Conservation (phyloP, 2,329 filamentous ascomycete genomes). For the Trichoderma sp. region DNA sequence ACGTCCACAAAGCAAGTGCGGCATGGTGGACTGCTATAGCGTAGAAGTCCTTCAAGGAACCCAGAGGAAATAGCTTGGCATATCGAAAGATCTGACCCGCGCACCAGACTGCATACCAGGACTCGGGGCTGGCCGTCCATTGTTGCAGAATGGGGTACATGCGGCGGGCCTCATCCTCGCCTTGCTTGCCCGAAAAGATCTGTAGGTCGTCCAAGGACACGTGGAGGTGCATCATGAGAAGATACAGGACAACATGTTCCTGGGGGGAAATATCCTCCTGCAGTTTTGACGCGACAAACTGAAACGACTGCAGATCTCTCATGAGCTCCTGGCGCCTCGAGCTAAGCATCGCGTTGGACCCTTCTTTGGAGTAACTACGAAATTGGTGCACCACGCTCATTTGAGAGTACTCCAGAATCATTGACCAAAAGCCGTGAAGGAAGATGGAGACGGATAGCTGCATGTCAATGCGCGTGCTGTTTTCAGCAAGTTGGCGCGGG, state of each 20-base stretch:
- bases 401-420: conserved; percentile 65
- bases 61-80: conserved; percentile 52
- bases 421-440: conserved; percentile 61
- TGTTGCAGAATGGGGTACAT: conserved; percentile 57
- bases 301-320: conserved; percentile 51
- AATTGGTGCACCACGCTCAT: conserved; percentile 49
- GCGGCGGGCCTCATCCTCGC: conserved; percentile 60
- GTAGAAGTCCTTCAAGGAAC: conserved; percentile 61
- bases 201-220: conserved; percentile 63
- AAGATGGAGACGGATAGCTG: conserved; percentile 58
- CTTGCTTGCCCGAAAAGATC: conserved; percentile 64
- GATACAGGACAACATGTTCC: conserved; percentile 48
- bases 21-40: conserved; percentile 68
- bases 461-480: conserved; percentile 52
- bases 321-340: conserved; percentile 62
- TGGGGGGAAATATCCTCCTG: conserved; percentile 43
- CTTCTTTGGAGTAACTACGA: conserved; percentile 45
- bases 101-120: conserved; percentile 62
- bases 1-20: conserved; percentile 65
- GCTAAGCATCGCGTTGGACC: conserved; percentile 45
- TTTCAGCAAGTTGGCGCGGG: conserved; percentile 48
- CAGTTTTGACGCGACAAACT: conserved; percentile 42
- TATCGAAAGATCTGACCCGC: conserved; percentile 64
- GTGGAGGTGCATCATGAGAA: conserved; percentile 62
- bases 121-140: conserved; percentile 54